phyloP scores from a whole-genome alignment of 225 moss, liverwort and hornwort genomes.

The Physcomitrellopsis africana region DNA sequence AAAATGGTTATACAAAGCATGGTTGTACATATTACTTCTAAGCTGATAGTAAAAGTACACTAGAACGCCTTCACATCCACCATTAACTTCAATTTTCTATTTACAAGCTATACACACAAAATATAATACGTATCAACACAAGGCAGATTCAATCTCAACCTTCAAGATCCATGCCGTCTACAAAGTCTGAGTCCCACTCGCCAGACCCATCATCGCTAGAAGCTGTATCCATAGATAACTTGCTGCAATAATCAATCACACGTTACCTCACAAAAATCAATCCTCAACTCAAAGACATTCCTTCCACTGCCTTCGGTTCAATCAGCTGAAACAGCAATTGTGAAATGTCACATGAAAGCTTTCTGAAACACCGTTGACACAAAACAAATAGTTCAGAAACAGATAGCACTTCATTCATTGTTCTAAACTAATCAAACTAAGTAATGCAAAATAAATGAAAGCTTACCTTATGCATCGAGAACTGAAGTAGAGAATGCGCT shows the following conservation, averaged over 20 bases:
- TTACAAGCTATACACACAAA: conserved; percentile 39
- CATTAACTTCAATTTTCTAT: conserved; percentile 25
- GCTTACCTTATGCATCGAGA: conserved; percentile 87
- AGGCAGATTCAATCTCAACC: conserved; percentile 36
- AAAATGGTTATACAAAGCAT: no score
- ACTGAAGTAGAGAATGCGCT: conserved; percentile 95
- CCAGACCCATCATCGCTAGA: conserved; percentile 70
- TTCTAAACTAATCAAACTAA: not conserved
- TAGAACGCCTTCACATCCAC: conserved; percentile 34
- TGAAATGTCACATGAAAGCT: not conserved
- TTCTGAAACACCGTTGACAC: not conserved
- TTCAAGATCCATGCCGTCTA: conserved; percentile 92
- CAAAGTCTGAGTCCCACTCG: conserved; percentile 74
- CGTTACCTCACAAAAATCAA: not conserved
- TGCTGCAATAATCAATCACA: conserved; percentile 46
- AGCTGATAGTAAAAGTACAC: conserved; percentile 25
- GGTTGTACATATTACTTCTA: conserved; percentile 3
- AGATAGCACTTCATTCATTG: no score
- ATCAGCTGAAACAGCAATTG: not conserved
- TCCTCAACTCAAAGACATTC: not conserved
- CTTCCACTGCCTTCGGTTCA: not conserved
- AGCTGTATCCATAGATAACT: conserved; percentile 56
- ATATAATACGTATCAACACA: conserved; percentile 5
- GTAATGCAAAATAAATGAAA: conserved; percentile 1
- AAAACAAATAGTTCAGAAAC: not conserved